Conservation (phyloP, 2,329 filamentous ascomycete species). For the Cordyceps fumosorosea region DNA sequence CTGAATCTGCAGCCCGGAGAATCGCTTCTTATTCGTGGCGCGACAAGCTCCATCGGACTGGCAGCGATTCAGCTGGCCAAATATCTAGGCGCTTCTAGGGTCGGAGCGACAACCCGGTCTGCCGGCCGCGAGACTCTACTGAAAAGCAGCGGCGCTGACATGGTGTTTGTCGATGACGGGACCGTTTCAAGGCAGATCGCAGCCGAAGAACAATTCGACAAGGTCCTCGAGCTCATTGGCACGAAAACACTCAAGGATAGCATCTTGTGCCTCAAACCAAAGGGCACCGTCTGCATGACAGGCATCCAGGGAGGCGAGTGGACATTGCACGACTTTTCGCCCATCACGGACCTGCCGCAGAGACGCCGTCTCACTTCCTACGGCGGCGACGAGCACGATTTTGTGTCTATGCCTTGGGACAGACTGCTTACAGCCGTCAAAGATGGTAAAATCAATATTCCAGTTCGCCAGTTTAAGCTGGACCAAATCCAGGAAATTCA, state of each 20-base stretch:
- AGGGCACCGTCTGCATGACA: constrained; percentile 5
- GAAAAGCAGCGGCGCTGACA: background rate
- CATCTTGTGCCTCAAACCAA: background rate
- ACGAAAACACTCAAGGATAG: constrained; percentile 2
- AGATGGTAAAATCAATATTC: background rate
- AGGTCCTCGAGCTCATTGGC: background rate
- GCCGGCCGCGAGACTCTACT: background rate
- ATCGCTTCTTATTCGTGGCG: background rate
- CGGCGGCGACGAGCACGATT: constrained; percentile 1
- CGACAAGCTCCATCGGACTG: constrained; percentile 1
- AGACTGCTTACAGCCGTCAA: background rate
- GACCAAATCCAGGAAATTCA: background rate
- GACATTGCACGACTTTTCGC: background rate
- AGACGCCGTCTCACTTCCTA: background rate
- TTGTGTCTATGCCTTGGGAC: background rate
- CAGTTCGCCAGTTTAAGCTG: background rate
- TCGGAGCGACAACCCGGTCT: background rate
- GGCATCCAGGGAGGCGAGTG: constrained; percentile 7
- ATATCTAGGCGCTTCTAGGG: constrained; percentile 1
- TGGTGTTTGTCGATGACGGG: background rate
- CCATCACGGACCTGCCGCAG: background rate
- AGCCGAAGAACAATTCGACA: background rate
- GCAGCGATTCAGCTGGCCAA: background rate
- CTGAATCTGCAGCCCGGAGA: background rate
- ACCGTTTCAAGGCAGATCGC: background rate